Conservation (phyloP, 2,329 filamentous ascomycete genomes). For the Xylariaceae sp. region DNA sequence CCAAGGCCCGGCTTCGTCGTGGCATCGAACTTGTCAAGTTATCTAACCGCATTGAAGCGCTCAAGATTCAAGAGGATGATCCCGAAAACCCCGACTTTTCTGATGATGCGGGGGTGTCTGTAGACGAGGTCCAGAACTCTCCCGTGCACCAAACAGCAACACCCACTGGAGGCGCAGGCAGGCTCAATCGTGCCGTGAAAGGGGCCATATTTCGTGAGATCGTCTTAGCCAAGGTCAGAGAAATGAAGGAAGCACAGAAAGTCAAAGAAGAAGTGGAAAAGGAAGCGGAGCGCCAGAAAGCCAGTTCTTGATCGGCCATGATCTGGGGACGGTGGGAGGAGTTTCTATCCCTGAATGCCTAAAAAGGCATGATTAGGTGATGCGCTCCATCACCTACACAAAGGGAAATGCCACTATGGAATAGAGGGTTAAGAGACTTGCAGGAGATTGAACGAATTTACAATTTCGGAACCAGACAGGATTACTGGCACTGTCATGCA, state of each 20-base stretch:
- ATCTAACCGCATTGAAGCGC: conserved; percentile 87
- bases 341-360: too few relatives aligned
- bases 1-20: conserved; percentile 83
- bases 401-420: neutral
- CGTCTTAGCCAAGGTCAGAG: conserved; percentile 86
- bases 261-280: conserved; percentile 56
- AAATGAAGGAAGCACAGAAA: conserved; percentile 77
- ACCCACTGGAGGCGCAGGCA: conserved; percentile 41
- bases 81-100: conserved; percentile 70
- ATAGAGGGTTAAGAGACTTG: neutral
- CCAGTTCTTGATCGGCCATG: conserved; percentile 24
- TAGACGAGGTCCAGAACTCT: conserved; percentile 41
- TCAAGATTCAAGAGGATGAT: conserved; percentile 90
- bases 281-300: conserved; percentile 41
- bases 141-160: conserved; percentile 23
- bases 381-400: too few relatives aligned
- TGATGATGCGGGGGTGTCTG: conserved; percentile 56
- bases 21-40: conserved; percentile 96
- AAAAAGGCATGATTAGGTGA: neutral
- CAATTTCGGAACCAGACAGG: neutral
- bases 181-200: conserved; percentile 49
- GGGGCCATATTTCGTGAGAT: conserved; percentile 88
- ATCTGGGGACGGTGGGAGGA: neutral
- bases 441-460: neutral
- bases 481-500: neutral